Evolutionary conservation across 108 stramenopile genomes (phyloP).

Genomic region (Cyclotella kingstonii): DNA sequence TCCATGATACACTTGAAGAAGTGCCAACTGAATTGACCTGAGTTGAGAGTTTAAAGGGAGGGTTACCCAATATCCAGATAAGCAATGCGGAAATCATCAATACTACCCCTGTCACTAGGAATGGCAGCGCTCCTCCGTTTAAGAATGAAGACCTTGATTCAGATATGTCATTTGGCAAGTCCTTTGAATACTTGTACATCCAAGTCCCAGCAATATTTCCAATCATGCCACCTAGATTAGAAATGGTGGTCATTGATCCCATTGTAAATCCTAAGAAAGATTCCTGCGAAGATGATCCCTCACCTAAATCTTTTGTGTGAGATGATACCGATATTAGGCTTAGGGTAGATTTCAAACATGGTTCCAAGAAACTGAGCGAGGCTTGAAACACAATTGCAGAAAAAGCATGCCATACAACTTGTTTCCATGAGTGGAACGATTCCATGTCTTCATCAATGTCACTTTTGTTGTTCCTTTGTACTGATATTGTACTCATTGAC

Average conservation of each 20-base stretch:
- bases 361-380: slow-evolving; percentile 22
- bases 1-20: neutral
- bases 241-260: slow-evolving; percentile 17
- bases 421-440: slow-evolving; percentile 11
- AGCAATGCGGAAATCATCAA: slow-evolving; percentile 6
- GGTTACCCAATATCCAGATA: slow-evolving; percentile 34
- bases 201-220: slow-evolving; percentile 28
- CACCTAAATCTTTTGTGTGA: no score
- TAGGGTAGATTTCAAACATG: slow-evolving; percentile 26
- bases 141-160: neutral
- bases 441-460: neutral
- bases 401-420: slow-evolving; percentile 17
- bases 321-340: no score
- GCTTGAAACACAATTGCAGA: slow-evolving; percentile 23
- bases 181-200: slow-evolving; percentile 29
- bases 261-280: slow-evolving; percentile 15
- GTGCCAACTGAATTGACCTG: no score
- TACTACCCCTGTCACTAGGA: slow-evolving; percentile 10
- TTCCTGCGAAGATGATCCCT: slow-evolving; percentile 1
- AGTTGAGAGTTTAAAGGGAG: neutral
- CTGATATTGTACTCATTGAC: slow-evolving; percentile 2
- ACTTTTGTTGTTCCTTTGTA: neutral
- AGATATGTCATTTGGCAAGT: neutral
- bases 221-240: slow-evolving; percentile 26
- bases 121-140: slow-evolving; percentile 25